A percentile compares a stretch with the other conserved stretches of the same genome.
These are phyloP conservation scores for Peronosclerospora sorghi DNA, from an alignment of 352 stramenopile species.

Conservation along the genomic window DNA sequence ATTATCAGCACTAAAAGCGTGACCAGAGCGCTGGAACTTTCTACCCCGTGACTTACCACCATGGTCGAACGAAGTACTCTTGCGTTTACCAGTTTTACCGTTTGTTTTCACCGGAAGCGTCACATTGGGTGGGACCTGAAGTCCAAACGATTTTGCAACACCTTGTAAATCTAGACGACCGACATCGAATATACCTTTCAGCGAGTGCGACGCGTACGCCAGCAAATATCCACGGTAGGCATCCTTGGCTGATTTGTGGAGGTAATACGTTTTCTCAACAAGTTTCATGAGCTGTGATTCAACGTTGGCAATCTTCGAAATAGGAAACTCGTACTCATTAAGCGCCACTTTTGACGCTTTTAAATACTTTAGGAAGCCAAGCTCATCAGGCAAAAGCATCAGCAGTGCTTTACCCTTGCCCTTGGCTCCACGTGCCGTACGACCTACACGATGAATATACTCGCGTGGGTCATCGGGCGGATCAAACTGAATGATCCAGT, in stretches of 20 bases:
- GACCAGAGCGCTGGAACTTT: conserved; percentile 78
- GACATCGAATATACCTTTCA: conserved; percentile 99
- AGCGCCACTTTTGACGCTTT: conserved; percentile 95
- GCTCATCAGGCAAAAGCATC: conserved; percentile 96
- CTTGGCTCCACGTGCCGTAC: conserved; percentile 79
- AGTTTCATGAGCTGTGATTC: conserved; percentile 95
- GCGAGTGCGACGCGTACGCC: conserved; percentile 94
- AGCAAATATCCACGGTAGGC: conserved; percentile 97
- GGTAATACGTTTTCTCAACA: conserved; percentile 99
- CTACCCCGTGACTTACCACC: conserved; percentile 28
- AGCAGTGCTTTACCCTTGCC: conserved; percentile 91
- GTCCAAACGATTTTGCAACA: conserved; percentile 96
- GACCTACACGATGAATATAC: conserved; percentile 93
- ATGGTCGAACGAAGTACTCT: conserved; percentile 47
- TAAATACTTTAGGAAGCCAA: conserved; percentile 97
- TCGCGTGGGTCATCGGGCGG: conserved; percentile 96
- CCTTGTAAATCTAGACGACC: conserved; percentile 93
- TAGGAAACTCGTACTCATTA: conserved; percentile 99
- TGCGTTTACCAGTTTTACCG: conserved; percentile 68
- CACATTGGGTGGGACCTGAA: conserved; percentile 94
- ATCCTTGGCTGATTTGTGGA: conserved; percentile 96
- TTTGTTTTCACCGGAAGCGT: conserved; percentile 88
- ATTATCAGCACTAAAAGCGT: conserved; percentile 96
- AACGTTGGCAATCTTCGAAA: conserved; percentile 96
- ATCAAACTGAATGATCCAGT: conserved; percentile 99